A percentile compares a stretch with the other conserved stretches of the same genome.
These are phyloP conservation scores for Albophoma yamanashiensis DNA, from an alignment of 2,329 filamentous ascomycete species.

Conservation along the genomic window DNA sequence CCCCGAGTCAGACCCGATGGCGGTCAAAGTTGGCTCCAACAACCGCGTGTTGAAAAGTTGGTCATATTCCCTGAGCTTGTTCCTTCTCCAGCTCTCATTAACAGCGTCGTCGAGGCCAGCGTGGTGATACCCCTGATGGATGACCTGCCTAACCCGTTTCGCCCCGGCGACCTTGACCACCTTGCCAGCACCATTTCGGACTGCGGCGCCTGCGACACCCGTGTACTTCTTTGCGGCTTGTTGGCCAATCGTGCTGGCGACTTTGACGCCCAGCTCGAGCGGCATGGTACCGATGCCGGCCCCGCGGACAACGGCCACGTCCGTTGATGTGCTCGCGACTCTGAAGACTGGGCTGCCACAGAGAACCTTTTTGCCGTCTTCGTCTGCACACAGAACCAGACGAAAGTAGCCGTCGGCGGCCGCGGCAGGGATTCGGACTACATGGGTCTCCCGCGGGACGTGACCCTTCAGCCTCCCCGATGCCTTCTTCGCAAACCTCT, in stretches of 20 bases:
- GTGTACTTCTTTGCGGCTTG: constrained; percentile 32
- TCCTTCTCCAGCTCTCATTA: constrained; percentile 24
- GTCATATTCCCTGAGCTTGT: constrained; percentile 24
- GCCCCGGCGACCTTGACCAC: constrained; percentile 17
- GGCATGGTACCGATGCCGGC: constrained; percentile 55
- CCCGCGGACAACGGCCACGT: constrained; percentile 50
- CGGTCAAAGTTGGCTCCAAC: constrained; percentile 19
- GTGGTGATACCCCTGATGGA: constrained; percentile 23
- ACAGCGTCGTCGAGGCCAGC: constrained; percentile 15
- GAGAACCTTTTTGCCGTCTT: constrained; percentile 38
- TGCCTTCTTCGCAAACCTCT: constrained; percentile 49
- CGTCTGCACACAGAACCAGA: constrained; percentile 47
- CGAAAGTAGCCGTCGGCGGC: constrained; percentile 59
- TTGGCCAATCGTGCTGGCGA: constrained; percentile 38
- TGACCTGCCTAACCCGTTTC: constrained; percentile 29
- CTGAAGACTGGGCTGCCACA: constrained; percentile 59
- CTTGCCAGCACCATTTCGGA: constrained; percentile 29
- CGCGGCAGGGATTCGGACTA: constrained; percentile 53
- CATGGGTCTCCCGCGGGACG: constrained; percentile 47
- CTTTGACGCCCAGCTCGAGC: constrained; percentile 52
- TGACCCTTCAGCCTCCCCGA: constrained; percentile 35
- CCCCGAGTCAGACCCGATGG: constrained; percentile 38
- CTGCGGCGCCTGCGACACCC: constrained; percentile 23
- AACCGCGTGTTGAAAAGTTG: constrained; percentile 19
- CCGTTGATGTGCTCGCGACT: constrained; percentile 54